Percentiles rank a stretch among this genome's conserved stretches.
Evolutionary conservation across 441 rosid species (phyloP).

Genomic region (Erysimum cheiri): DNA sequence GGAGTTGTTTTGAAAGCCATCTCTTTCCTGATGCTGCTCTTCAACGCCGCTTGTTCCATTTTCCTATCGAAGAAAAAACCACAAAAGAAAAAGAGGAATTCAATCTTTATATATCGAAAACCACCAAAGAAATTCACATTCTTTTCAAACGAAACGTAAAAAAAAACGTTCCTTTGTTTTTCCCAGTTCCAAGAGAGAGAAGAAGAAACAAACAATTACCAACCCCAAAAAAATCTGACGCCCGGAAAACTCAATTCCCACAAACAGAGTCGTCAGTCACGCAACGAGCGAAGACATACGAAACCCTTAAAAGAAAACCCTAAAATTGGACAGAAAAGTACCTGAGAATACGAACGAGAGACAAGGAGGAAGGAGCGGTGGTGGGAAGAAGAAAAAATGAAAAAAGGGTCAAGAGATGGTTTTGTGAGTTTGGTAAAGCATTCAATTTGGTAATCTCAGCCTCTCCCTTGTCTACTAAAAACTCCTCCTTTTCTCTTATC

Average conservation of each 20-base stretch:
- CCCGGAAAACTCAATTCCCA: conserved; percentile 26
- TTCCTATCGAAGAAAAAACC: conserved; percentile 2
- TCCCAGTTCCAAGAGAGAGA: not conserved
- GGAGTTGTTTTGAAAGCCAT: conserved; percentile 41
- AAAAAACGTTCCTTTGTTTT: not conserved
- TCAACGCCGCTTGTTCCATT: conserved; percentile 42
- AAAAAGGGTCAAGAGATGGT: conserved; percentile 9
- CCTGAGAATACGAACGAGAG: conserved; percentile 42
- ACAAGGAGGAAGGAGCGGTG: conserved; percentile 38
- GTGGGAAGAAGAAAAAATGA: conserved; percentile 8
- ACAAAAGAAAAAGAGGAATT: not conserved
- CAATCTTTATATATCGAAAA: conserved; percentile 21
- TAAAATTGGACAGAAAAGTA: conserved; percentile 23
- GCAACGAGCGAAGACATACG: conserved; percentile 3
- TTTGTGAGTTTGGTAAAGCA: conserved; percentile 36
- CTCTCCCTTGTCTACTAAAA: conserved; percentile 29
- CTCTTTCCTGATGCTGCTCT: conserved; percentile 34
- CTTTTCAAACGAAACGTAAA: conserved; percentile 22
- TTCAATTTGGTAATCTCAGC: conserved; percentile 25
- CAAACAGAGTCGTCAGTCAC: conserved; percentile 33
- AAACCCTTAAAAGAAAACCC: conserved; percentile 17
- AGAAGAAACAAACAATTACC: not conserved
- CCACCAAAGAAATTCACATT: conserved; percentile 14
- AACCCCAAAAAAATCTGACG: conserved; percentile 9
- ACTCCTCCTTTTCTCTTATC: conserved; percentile 7